Conservation (phyloP, 1,284 basidiomycete species). For the Peniophora sp. region DNA sequence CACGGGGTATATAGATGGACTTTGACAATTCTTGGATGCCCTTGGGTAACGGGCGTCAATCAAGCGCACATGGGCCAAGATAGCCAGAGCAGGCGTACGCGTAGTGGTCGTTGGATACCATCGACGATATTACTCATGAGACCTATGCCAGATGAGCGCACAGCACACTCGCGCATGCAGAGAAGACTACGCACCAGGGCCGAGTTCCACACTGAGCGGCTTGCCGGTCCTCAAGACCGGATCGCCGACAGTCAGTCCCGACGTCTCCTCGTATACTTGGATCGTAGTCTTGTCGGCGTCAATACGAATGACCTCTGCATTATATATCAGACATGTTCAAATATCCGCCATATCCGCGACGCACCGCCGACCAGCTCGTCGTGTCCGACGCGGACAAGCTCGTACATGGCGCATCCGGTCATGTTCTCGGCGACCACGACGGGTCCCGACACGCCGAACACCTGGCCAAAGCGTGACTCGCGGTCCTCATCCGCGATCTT, state of each 20-base stretch:
- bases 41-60: slow-evolving; percentile 31
- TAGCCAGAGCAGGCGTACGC: slow-evolving; percentile 39
- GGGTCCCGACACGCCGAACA: slow-evolving; percentile 92
- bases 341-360: slow-evolving; percentile 12
- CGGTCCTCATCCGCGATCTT: slow-evolving; percentile 87
- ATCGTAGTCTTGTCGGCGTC: slow-evolving; percentile 96
- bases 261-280: slow-evolving; percentile 99
- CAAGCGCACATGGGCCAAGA: not conserved
- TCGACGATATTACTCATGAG: slow-evolving; percentile 99
- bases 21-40: slow-evolving; percentile 94
- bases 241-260: slow-evolving; percentile 96
- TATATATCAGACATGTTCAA: not conserved
- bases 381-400: slow-evolving; percentile 92
- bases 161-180: not conserved
- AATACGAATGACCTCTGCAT: slow-evolving; percentile 91
- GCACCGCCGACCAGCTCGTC: slow-evolving; percentile 93
- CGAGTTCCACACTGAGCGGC: slow-evolving; percentile 94
- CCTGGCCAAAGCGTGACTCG: slow-evolving; percentile 84
- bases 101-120: slow-evolving; percentile 89
- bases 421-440: slow-evolving; percentile 97
- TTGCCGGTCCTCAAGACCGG: slow-evolving; percentile 97
- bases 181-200: slow-evolving; percentile 65
- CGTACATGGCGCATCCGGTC: slow-evolving; percentile 95
- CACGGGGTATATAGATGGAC: slow-evolving; percentile 97
- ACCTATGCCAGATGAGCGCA: slow-evolving; percentile 36